Evolutionary conservation across 768 basidiomycete genomes (phyloP), one percentile per base, ranked within the genome.

Genomic region (Serpula lacrymans): DNA sequence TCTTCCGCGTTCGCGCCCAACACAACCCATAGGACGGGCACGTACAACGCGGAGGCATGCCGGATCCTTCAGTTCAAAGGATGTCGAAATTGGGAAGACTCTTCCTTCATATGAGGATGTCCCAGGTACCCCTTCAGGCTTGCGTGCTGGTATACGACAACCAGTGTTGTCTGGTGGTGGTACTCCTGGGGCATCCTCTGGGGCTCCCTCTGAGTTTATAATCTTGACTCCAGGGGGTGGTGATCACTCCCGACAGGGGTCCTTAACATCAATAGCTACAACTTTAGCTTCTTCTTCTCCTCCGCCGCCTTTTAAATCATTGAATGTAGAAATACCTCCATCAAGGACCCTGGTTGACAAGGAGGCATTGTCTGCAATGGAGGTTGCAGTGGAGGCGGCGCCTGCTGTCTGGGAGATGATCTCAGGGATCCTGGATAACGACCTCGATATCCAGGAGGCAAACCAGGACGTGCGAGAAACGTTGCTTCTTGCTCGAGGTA

Each of bases 1-100:
- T 13, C 53, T 64, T 20, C 56, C 54, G 7, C 58, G 50, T 47
- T 62, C 55, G 16, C 61, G 57, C 11, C 50, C 52, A 4, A 51
- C 55, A 5, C 44, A 46, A 20, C 59, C 51, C 16, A 58, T 52
- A 42, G 72, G 63, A 41, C 71, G 74, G 45, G 62, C 60, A 18
- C 79, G 80, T 20, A 82, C 75, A 35, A 74, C 78, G 17, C 73
- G 92, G 31, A 74, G 93, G 26, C 88, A 95, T 59, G 93, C 88
- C 5, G 93, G 93, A n/a, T 95, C 93, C 3, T 97, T 95, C 67
- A 95, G 93, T 46, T 82, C 75, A 18, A 87, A 90, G 55, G 93
- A 96, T 57, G 86, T 95, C 5, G 84, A 95, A 56, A 81, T 88
- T 37, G 93, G 93, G 28, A 89, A 83, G 62, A 70, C 77, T 40